These are phyloP conservation scores for Daldinia loculata DNA, from an alignment of 495 filamentous ascomycete species.

Conservation along the genomic window DNA sequence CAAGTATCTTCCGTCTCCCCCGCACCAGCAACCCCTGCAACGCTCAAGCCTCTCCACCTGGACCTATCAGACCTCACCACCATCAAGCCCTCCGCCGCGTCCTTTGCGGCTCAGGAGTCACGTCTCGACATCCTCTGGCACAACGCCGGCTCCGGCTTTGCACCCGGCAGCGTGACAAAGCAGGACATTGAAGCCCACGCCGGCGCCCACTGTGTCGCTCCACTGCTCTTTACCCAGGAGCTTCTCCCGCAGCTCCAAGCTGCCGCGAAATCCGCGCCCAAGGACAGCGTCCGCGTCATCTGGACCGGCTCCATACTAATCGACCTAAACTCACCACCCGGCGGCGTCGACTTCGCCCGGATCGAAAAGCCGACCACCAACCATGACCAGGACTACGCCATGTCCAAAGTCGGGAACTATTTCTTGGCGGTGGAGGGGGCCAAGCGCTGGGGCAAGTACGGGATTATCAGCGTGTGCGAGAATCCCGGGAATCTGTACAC, in stretches of 20 bases:
- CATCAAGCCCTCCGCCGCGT: constrained; percentile 53
- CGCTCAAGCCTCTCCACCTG: constrained; percentile 49
- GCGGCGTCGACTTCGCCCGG: constrained; percentile 45
- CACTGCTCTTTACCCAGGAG: constrained; percentile 49
- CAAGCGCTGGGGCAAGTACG: constrained; percentile 19
- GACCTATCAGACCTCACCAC: constrained; percentile 58
- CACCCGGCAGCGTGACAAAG: constrained; percentile 35
- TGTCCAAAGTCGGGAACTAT: constrained; percentile 51
- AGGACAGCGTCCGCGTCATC: constrained; percentile 15
- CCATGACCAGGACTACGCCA: constrained; percentile 42
- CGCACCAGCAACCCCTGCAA: not conserved
- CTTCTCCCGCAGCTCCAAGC: constrained; percentile 53
- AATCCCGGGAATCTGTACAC: constrained; percentile 52
- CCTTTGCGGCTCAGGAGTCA: constrained; percentile 51
- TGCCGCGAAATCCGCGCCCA: constrained; percentile 5
- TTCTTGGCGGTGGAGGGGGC: constrained; percentile 44
- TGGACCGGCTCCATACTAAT: constrained; percentile 37
- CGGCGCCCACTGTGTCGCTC: constrained; percentile 47
- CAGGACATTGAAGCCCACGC: constrained; percentile 48
- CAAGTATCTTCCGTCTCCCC: not conserved
- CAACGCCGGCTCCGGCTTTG: constrained; percentile 59
- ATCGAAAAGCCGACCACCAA: constrained; percentile 40
- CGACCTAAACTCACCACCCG: constrained; percentile 38
- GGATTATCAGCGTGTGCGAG: constrained; percentile 50
- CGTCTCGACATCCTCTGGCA: constrained; percentile 64